These are phyloP conservation scores for Claviceps digitariae DNA, from an alignment of 2,329 filamentous ascomycete species.

Conservation along the genomic window DNA sequence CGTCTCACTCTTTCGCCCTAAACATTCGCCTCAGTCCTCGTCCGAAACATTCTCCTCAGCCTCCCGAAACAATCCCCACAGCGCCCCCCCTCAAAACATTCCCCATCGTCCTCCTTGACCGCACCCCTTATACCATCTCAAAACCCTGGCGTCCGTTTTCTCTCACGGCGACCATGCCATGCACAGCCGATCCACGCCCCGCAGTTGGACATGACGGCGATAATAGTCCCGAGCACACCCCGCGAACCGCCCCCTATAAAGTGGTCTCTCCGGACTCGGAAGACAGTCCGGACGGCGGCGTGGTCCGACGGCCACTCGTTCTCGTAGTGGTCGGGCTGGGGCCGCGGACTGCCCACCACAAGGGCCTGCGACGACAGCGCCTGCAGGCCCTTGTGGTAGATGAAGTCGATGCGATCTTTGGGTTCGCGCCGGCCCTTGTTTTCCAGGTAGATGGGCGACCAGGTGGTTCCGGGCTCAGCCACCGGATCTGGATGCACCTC, in stretches of 20 bases:
- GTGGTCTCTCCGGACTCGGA: slow-evolving; percentile 6
- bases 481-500: slow-evolving; percentile 22
- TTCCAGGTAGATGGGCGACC: slow-evolving; percentile 25
- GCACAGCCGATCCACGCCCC: neutral
- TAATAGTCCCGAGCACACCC: neutral
- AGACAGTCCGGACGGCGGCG: slow-evolving; percentile 19
- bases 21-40: no score
- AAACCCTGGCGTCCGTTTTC: no score
- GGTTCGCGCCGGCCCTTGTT: slow-evolving; percentile 23
- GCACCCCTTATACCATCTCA: no score
- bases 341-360: slow-evolving; percentile 20
- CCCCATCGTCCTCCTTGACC: no score
- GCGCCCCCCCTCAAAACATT: no score
- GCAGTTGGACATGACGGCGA: neutral
- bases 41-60: no score
- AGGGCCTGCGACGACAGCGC: slow-evolving; percentile 17
- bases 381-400: slow-evolving; percentile 25
- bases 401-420: slow-evolving; percentile 28
- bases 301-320: slow-evolving; percentile 31
- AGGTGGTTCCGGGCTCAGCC: slow-evolving; percentile 21
- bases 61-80: no score
- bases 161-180: no score
- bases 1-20: neutral
- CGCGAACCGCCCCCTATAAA: neutral
- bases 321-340: slow-evolving; percentile 19